Evolutionary conservation across 2,329 filamentous ascomycete species (phyloP).

Genomic region (Pseudogymnoascus sp.): DNA sequence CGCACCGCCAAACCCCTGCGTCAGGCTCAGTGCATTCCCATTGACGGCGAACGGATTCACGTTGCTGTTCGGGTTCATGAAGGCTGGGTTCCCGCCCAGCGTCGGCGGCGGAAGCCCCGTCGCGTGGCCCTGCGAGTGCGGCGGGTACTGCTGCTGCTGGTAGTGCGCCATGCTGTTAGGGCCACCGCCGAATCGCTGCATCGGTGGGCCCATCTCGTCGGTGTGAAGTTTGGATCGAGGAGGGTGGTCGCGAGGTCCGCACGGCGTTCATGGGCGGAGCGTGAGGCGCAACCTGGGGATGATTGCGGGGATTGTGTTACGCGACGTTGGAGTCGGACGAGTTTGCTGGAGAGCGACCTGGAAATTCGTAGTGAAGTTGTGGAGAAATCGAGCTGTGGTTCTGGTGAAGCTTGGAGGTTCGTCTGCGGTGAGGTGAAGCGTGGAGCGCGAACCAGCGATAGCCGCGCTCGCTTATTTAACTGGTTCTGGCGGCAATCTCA

Average conservation of each 20-base stretch:
- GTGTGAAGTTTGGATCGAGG: slow-evolving; percentile 25
- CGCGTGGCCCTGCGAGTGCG: slow-evolving; percentile 38
- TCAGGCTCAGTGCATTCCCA: slow-evolving; percentile 45
- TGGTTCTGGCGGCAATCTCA: slow-evolving; percentile 5
- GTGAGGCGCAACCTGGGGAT: slow-evolving; percentile 14
- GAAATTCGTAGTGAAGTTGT: neutral
- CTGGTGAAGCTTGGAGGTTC: neutral
- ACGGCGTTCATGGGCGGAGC: slow-evolving; percentile 28
- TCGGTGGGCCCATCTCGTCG: slow-evolving; percentile 28
- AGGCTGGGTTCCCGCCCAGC: slow-evolving; percentile 60
- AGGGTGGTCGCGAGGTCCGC: slow-evolving; percentile 23
- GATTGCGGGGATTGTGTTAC: neutral
- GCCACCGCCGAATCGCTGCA: slow-evolving; percentile 27
- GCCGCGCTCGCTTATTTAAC: slow-evolving; percentile 9
- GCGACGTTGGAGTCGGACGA: neutral
- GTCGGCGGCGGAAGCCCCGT: slow-evolving; percentile 45
- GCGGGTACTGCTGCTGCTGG: slow-evolving; percentile 33
- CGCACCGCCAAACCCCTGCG: slow-evolving; percentile 49
- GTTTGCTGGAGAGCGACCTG: neutral
- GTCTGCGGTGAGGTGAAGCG: slow-evolving; percentile 4
- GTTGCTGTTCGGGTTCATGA: slow-evolving; percentile 60
- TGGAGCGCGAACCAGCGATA: slow-evolving; percentile 3
- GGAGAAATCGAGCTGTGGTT: neutral
- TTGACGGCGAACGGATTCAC: slow-evolving; percentile 58
- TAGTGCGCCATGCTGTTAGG: slow-evolving; percentile 32